Base-by-base conservation (phyloP, 768 basidiomycete genomes). In the Leucogyrophana mollusca region DNA sequence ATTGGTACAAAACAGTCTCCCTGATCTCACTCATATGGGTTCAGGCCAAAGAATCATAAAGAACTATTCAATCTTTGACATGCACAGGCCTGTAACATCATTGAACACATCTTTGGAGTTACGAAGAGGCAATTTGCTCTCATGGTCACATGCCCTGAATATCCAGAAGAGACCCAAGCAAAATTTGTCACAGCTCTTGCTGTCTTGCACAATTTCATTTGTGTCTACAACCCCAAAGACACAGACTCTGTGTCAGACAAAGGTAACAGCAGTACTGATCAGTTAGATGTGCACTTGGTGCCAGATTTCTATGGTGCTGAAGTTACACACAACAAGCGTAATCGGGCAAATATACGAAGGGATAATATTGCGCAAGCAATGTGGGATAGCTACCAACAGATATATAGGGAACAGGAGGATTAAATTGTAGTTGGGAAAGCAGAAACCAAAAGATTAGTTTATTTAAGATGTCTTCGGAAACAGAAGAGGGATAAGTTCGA, bases 11-110 rank as follows among this genome's bases (percentile, higher is more conserved):
- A 13, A 35, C 9, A 34, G 4, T 16, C 9, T 43, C 21, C 34
- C 51, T 43, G 20, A 25, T n/a, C 8, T 9, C n/a, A n/a, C 35
- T 37, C 20, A 21, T 37, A 9, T 16, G 40, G 3, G 11, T 30
- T 30, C 13, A 53, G 49, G 25, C 58, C 56, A 16, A 23, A 51
- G 32, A 58, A 53, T 44, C 16, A 22, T 4, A 39, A 60, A 43
- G 63, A 63, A 40, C 47, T 63, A 1, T 61, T 50, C 46, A 63
- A 65, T 35, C 43, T 58, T 8, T 49, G 56, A 3, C 62, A 64
- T 55, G 49, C 58, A 7, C 40, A 40, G 18, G 33, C 43, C 6
- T 34, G 48, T 9, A 63, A 63, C 49, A 52, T 61, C 8, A 51
- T 63, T 34, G 61, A 63, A 27, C 51, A 45, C 9, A 51, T 55